Evolutionary conservation across 2,329 filamentous ascomycete genomes (phyloP).

Genomic region (Coniosporium tulheliwenetii): DNA sequence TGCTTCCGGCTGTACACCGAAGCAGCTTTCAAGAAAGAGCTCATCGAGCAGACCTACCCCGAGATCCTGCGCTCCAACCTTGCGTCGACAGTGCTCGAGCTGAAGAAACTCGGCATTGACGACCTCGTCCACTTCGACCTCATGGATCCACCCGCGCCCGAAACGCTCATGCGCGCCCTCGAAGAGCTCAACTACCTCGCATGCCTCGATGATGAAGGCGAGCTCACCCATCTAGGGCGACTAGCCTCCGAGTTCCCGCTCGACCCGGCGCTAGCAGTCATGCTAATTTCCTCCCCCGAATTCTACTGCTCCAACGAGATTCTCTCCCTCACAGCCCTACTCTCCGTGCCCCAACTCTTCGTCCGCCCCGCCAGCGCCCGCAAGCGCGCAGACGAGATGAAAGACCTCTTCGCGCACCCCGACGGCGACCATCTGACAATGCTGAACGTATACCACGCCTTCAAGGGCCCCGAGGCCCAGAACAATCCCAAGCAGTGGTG

Average conservation of each 20-base stretch:
- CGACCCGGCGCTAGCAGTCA: constrained; percentile 85
- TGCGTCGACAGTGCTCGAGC: constrained; percentile 82
- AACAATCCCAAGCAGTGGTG: constrained; percentile 80
- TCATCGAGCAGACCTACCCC: constrained; percentile 93
- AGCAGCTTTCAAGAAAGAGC: constrained; percentile 87
- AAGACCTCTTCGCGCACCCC: constrained; percentile 76
- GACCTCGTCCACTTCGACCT: constrained; percentile 97
- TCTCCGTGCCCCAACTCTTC: constrained; percentile 91
- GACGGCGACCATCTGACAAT: constrained; percentile 94
- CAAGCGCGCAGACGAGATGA: constrained; percentile 95
- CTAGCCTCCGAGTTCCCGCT: constrained; percentile 91
- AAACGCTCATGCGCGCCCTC: constrained; percentile 94
- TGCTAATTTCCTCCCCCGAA: constrained; percentile 93
- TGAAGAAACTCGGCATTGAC: constrained; percentile 93
- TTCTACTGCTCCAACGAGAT: constrained; percentile 99
- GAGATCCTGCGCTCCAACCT: constrained; percentile 92
- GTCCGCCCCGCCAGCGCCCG: constrained; percentile 58
- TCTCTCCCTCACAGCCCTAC: constrained; percentile 79
- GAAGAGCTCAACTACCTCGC: constrained; percentile 97
- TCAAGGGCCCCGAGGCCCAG: constrained; percentile 60
- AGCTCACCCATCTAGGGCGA: constrained; percentile 71
- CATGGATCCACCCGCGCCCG: constrained; percentile 94
- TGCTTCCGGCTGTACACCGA: constrained; percentile 97
- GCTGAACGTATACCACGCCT: constrained; percentile 95
- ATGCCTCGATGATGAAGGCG: constrained; percentile 90